Base-by-base conservation (phyloP, 2,329 filamentous ascomycete species). In the Alternaria novae-zelandiae region DNA sequence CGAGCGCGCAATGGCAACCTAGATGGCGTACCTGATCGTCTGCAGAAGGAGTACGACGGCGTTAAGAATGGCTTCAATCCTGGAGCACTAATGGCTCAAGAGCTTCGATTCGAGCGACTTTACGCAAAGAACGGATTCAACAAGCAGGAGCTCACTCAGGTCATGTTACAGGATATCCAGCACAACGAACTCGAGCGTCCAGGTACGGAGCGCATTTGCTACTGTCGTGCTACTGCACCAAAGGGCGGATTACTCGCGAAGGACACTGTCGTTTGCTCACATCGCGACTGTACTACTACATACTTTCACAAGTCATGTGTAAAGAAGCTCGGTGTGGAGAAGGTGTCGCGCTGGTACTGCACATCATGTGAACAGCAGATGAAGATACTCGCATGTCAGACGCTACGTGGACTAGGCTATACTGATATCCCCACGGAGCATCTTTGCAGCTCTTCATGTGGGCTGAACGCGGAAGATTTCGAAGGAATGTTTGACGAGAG, bases 281-380 rank as follows among this genome's bases (percentile, higher is more conserved):
- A 70, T 45, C 30, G 32, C 3, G 44, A 67, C n/a, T 77, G 75
- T 26, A 10, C 54, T 0, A 62, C 66, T 9, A n/a, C 43, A 2
- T 64, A 41, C 30, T 76, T 76, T 51, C 75, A 76, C 59, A 70
- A 59, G 44, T 46, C 60, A 4, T 76, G 75, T 26, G 54, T 75
- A 41, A 65, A 67, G 60, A 60, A 70, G 15, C 46, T 71, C 5
- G 68, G 69, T 0, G n/a, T 61, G 6, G 64, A 69, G 5, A 69
- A 66, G 30, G 66, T 72, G 6, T 70, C 63, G 20, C 68, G 61
- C 21, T 75, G 73, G 73, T 75, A 72, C 44, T 77, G 74, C 50
- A 68, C 64, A 7, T 15, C 50, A 9, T 78, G 75, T 55, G 60
- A 69, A 51, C 17, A 61, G 15, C 10, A 64, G 47, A 73, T 78